Percentiles rank a stretch among this genome's conserved stretches.
phyloP scores from a whole-genome alignment of 1,139 yeast species.

The Kurtzmaniella natalensis region DNA sequence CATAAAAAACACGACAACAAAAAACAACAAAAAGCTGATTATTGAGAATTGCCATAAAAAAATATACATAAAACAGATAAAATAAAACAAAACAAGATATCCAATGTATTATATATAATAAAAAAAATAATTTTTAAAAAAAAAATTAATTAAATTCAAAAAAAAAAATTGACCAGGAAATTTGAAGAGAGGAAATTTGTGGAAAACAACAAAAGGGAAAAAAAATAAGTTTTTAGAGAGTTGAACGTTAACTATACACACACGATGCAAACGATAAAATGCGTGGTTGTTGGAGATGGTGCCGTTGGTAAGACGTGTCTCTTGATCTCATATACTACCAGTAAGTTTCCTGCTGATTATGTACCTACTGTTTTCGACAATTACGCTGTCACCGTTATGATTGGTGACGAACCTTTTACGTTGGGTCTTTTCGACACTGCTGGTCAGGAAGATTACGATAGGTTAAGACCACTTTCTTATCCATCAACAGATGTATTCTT shows the following conservation, averaged over 20 bases:
- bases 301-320: slow-evolving; percentile 94
- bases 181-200: too few relatives aligned
- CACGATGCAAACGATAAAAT: slow-evolving; percentile 80
- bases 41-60: too few relatives aligned
- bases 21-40: too few relatives aligned
- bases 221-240: not conserved
- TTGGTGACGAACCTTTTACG: slow-evolving; percentile 97
- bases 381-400: slow-evolving; percentile 97
- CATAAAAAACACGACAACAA: too few relatives aligned
- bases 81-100: not conserved
- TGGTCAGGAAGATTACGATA: slow-evolving; percentile 98
- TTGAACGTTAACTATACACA: slow-evolving; percentile 1
- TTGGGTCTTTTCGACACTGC: slow-evolving; percentile 96
- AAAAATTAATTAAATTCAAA: not conserved
- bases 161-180: slow-evolving; percentile 1
- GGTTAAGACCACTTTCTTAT: slow-evolving; percentile 92
- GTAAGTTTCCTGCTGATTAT: slow-evolving; percentile 83
- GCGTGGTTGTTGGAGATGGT: slow-evolving; percentile 98
- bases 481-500: slow-evolving; percentile 96
- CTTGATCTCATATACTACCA: slow-evolving; percentile 83
- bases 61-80: too few relatives aligned
- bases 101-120: too few relatives aligned
- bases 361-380: slow-evolving; percentile 93
- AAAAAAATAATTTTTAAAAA: not conserved
- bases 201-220: slow-evolving; percentile 2